Percentiles rank a stretch among this genome's conserved stretches.
These are phyloP conservation scores for Chenopodium quinoa DNA, from an alignment of 148 eudicot species.

Conservation along the genomic window DNA sequence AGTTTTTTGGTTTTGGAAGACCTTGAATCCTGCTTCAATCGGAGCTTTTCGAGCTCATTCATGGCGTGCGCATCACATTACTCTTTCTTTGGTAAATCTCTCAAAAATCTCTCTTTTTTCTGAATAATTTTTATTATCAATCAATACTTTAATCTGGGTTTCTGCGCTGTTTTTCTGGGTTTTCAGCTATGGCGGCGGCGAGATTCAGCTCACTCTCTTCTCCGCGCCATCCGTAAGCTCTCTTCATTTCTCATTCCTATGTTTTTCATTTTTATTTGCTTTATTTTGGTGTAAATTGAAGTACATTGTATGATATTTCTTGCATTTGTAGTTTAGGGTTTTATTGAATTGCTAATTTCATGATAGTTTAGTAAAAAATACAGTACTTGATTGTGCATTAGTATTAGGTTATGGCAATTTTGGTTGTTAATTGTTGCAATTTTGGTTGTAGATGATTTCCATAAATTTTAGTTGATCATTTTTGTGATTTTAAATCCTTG, in stretches of 20 bases:
- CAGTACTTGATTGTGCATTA: background rate
- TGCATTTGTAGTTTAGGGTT: background rate
- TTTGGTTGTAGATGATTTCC: background rate
- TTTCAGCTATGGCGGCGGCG: conserved; percentile 22
- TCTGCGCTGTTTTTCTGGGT: background rate
- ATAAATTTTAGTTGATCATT: too few species aligned
- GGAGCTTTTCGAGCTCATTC: background rate
- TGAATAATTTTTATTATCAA: background rate
- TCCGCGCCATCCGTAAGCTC: conserved; percentile 24
- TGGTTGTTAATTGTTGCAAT: background rate
- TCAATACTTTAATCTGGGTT: background rate
- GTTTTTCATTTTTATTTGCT: background rate
- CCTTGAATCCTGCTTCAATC: background rate
- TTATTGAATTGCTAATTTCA: background rate
- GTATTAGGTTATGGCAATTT: background rate
- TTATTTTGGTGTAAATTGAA: background rate
- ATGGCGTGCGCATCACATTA: conserved; percentile 26
- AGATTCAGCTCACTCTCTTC: conserved; percentile 21
- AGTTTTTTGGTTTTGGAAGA: background rate
- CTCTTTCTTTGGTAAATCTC: conserved; percentile 22
- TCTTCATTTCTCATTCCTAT: background rate
- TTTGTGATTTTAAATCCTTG: background rate
- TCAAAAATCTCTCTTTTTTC: background rate
- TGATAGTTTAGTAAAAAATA: background rate
- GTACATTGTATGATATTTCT: background rate